Conservation (phyloP, 2,329 filamentous ascomycete genomes). For the Aspergillus hiratsukae region DNA sequence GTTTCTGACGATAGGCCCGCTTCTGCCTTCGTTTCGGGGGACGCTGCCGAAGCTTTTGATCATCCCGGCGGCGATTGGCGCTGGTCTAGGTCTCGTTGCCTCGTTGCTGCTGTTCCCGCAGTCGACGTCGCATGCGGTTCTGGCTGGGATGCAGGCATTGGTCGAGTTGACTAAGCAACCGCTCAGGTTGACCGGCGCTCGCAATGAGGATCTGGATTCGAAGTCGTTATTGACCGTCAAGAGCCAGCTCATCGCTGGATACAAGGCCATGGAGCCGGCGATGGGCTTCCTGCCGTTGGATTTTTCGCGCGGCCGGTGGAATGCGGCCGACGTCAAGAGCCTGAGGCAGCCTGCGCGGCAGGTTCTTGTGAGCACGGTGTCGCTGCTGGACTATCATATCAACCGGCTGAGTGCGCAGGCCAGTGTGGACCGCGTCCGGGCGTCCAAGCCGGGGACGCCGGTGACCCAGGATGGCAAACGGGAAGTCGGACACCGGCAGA, state of each 20-base stretch:
- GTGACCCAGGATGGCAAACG: conserved; percentile 11
- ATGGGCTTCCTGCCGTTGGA: conserved; percentile 45
- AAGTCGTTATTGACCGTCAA: conserved; percentile 26
- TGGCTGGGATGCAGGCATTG: conserved; percentile 29
- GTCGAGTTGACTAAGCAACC: conserved; percentile 25
- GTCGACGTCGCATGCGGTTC: conserved; percentile 44
- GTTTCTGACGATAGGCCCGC: conserved; percentile 42
- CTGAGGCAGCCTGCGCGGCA: conserved; percentile 35
- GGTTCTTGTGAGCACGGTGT: conserved; percentile 30
- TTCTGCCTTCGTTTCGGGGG: conserved; percentile 37
- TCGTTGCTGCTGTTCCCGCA: conserved; percentile 46
- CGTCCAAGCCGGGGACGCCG: background rate
- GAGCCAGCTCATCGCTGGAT: conserved; percentile 29
- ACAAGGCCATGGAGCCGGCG: conserved; percentile 36
- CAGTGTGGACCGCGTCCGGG: background rate
- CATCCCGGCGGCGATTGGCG: conserved; percentile 44
- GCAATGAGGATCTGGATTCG: conserved; percentile 8
- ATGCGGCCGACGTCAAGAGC: conserved; percentile 38
- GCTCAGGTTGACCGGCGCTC: conserved; percentile 22
- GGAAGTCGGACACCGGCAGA: conserved; percentile 27
- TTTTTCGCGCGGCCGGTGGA: conserved; percentile 45
- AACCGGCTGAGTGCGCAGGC: conserved; percentile 11
- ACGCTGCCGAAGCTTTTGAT: conserved; percentile 38
- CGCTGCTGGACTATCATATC: conserved; percentile 42
- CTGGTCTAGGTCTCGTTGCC: conserved; percentile 42